Conservation (phyloP, 1,139 yeast genomes). For the Meyerozyma smithsonii region DNA sequence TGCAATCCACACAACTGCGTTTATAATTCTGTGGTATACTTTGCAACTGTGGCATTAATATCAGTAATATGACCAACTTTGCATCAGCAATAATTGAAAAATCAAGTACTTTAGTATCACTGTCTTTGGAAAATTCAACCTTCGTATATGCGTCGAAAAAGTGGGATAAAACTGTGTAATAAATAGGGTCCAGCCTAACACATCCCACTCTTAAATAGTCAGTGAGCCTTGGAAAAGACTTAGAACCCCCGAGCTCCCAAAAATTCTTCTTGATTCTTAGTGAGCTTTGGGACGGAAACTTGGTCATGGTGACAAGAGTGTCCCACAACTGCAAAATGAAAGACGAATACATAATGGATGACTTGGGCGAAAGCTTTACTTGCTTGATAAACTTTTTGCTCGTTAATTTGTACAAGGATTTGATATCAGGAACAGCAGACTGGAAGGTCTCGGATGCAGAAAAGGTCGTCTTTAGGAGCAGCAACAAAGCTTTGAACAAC, state of each 20-base stretch:
- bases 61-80: constrained; percentile 13
- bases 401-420: constrained; percentile 36
- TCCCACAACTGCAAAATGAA: constrained; percentile 47
- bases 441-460: constrained; percentile 13
- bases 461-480: constrained; percentile 25
- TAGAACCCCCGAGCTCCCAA: constrained; percentile 48
- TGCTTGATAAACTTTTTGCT: constrained; percentile 50
- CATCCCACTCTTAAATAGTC: constrained; percentile 49
- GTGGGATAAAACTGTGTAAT: constrained; percentile 29
- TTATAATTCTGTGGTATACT: constrained; percentile 16
- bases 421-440: constrained; percentile 15
- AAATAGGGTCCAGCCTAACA: constrained; percentile 47
- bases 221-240: constrained; percentile 35
- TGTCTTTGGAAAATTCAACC: constrained; percentile 8
- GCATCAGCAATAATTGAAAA: constrained; percentile 18
- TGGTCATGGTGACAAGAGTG: constrained; percentile 38
- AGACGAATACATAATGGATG: constrained; percentile 32
- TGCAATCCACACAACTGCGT: constrained; percentile 18
- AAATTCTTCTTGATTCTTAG: constrained; percentile 37
- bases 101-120: constrained; percentile 16
- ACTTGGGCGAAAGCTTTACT: constrained; percentile 33
- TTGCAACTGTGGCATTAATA: constrained; percentile 16
- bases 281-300: constrained; percentile 15
- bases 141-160: constrained; percentile 18
- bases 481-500: constrained; percentile 42